Evolutionary conservation across 2,329 filamentous ascomycete species (phyloP).

Genomic region (Venturia effusa): DNA sequence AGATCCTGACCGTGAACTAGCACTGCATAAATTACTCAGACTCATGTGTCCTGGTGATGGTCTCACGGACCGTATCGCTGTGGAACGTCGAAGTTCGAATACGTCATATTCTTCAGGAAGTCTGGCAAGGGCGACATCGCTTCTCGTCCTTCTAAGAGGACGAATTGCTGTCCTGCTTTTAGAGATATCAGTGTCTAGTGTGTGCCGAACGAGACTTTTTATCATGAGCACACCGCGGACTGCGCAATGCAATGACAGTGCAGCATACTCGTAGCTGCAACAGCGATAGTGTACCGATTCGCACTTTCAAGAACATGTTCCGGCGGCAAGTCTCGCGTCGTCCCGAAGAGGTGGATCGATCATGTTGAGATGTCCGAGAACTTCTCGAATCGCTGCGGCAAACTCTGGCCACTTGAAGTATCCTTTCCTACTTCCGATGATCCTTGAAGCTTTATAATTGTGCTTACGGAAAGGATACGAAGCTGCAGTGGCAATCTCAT

Average conservation of each 20-base stretch:
- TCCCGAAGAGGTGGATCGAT: slow-evolving; percentile 15
- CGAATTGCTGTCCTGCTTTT: slow-evolving; percentile 14
- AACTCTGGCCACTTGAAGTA: slow-evolving; percentile 18
- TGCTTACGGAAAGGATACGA: slow-evolving; percentile 21
- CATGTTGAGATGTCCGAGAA: slow-evolving; percentile 14
- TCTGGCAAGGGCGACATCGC: slow-evolving; percentile 13
- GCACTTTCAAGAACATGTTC: slow-evolving; percentile 14
- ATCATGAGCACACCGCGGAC: slow-evolving; percentile 10
- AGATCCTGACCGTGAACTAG: not conserved
- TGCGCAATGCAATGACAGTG: slow-evolving; percentile 14
- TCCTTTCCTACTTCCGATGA: slow-evolving; percentile 18
- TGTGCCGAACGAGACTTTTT: not conserved
- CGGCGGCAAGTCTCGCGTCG: slow-evolving; percentile 9
- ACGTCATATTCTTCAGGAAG: slow-evolving; percentile 15
- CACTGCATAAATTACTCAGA: not conserved
- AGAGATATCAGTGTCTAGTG: not conserved
- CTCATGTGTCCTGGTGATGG: not conserved
- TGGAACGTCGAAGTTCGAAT: slow-evolving; percentile 15
- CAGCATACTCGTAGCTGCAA: slow-evolving; percentile 16
- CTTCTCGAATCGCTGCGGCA: slow-evolving; percentile 13
- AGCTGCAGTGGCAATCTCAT: slow-evolving; percentile 17
- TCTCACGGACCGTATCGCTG: slow-evolving; percentile 16
- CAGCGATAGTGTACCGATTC: slow-evolving; percentile 15
- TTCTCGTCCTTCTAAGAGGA: slow-evolving; percentile 15
- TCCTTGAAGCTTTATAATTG: slow-evolving; percentile 19